Conservation (phyloP, 345 rosid species). For the Populus deltoides region DNA sequence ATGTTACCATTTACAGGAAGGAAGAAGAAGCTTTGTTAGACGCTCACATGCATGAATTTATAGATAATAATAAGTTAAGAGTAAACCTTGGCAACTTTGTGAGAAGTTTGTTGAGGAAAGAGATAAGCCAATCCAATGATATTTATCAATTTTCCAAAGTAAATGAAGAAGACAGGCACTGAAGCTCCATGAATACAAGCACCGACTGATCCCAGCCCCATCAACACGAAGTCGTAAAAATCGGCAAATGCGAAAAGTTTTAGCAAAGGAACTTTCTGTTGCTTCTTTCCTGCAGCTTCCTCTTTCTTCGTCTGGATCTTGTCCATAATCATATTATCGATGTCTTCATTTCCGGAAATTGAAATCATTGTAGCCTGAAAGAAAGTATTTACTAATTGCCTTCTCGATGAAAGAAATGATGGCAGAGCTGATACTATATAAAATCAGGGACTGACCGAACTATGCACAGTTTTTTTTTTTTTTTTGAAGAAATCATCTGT, state of each 20-base stretch:
- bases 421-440: too few species aligned
- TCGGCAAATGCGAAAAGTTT: conserved; percentile 83
- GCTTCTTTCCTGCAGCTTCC: conserved; percentile 19
- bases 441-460: too few species aligned
- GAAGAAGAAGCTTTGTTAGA: background rate
- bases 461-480: too few species aligned
- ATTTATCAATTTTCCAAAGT: conserved; percentile 80
- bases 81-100: conserved; percentile 73
- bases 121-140: conserved; percentile 74
- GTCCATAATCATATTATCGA: too few species aligned
- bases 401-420: too few species aligned
- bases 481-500: too few species aligned
- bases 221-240: conserved; percentile 59
- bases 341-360: too few species aligned
- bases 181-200: conserved; percentile 86
- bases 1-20: too few species aligned
- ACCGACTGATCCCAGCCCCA: conserved; percentile 86
- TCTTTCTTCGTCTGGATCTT: conserved; percentile 9
- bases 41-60: background rate
- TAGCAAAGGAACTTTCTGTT: conserved; percentile 44
- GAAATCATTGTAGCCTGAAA: too few species aligned
- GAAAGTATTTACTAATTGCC: too few species aligned
- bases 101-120: conserved; percentile 71
- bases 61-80: too few species aligned
- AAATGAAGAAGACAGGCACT: conserved; percentile 86